Base-by-base conservation (phyloP, 2,329 filamentous ascomycete genomes). In the Ilyonectria destructans region DNA sequence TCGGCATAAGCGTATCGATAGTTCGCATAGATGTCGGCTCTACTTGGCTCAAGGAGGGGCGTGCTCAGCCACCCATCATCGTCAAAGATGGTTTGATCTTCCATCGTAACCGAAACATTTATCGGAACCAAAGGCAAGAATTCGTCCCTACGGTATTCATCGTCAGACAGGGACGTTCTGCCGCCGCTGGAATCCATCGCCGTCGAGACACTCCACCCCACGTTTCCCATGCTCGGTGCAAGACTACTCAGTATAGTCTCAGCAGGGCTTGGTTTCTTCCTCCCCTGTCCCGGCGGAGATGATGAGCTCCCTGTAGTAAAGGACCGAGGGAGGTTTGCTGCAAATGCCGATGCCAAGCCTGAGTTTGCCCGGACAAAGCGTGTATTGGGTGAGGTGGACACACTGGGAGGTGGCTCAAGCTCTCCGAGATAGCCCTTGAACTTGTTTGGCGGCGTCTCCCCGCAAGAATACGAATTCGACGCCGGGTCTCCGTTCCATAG, bases 1-100 rank as follows among this genome's bases (percentile, higher is more conserved):
- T 92, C 89, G n/a, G 90, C 90, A 73, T 93, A 93, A 1, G 87
- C 85, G 67, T 89, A 87, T 40, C 91, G 87, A 74, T 92, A 93
- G 73, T 83, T 84, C n/a, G 86, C 84, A 70, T 90, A 90, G 21
- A 86, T 77, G 4, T 82, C 77, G 6, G 81, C 78, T n/a, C 84
- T 84, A 33, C 77, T 82, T 5, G 85, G 81, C 49, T 90, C 86
- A 17, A 92, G 82, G 2, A 92, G 79, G 4, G 90, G 87, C 3
- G 86, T 84, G 21, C 83, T 85, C 75, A 92, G 84, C 84, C 89
- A 91, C 13, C 90, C 90, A 74, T 92, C 90, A 59, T 92, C 90
- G 70, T 92, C 91, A 72, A 92, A 92, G 21, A 87, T 84, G n/a
- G 86, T 85, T 69, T 90, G 89, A 69, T 92, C 89, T 74, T 88